Conservation (phyloP, 176 grass and related monocot genomes). For the Aegilops sharonensis region DNA sequence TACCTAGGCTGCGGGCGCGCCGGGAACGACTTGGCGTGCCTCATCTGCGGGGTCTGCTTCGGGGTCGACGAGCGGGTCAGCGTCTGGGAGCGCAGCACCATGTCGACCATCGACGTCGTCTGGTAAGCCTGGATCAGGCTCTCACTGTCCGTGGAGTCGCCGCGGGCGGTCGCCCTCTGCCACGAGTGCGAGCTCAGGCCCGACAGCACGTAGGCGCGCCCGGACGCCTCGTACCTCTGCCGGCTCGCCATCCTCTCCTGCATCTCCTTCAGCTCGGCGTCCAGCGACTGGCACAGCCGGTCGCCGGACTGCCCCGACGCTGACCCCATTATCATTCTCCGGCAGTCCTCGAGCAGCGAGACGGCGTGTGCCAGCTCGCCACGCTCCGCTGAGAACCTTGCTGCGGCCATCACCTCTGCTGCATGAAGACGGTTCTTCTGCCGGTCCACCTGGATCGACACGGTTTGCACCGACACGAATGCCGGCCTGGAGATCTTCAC, state of each 20-base stretch:
- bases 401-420: slow-evolving; percentile 80
- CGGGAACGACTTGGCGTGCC: slow-evolving; percentile 74
- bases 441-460: slow-evolving; percentile 76
- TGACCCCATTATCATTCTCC: slow-evolving; percentile 57
- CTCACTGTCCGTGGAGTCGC: slow-evolving; percentile 61
- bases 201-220: slow-evolving; percentile 77
- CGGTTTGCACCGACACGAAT: slow-evolving; percentile 39
- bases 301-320: slow-evolving; percentile 62
- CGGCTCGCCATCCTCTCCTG: slow-evolving; percentile 79
- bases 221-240: slow-evolving; percentile 68
- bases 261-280: slow-evolving; percentile 87
- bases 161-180: slow-evolving; percentile 74
- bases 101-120: slow-evolving; percentile 82
- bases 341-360: slow-evolving; percentile 66
- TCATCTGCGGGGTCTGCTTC: slow-evolving; percentile 45
- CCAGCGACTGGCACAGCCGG: slow-evolving; percentile 58
- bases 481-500: slow-evolving; percentile 73
- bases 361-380: slow-evolving; percentile 62
- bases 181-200: slow-evolving; percentile 90
- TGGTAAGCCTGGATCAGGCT: slow-evolving; percentile 79
- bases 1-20: slow-evolving; percentile 67
- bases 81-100: slow-evolving; percentile 81
- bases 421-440: slow-evolving; percentile 84
- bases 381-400: slow-evolving; percentile 61
- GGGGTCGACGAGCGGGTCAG: slow-evolving; percentile 39